Evolutionary conservation across 495 filamentous ascomycete species (phyloP), one percentile per base, ranked within the genome.

Genomic region (Daldinia grandis): DNA sequence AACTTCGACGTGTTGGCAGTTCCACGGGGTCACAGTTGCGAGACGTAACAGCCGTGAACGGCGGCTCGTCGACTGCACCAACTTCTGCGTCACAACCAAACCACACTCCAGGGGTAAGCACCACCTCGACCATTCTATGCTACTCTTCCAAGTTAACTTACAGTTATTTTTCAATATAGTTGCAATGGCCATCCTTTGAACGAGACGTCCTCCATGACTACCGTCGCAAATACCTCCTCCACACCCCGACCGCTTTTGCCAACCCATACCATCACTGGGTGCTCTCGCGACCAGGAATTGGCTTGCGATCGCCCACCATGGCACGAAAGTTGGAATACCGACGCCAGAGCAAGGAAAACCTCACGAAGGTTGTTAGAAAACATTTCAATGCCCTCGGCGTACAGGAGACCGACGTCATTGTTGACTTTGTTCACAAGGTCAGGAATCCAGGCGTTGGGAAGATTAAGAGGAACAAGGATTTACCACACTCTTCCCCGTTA

Each of bases 371-470:
- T 9, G 93, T 95, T 25, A 83, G 94, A 64, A 97, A 94, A 81
- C 92, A 97, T 77, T 97, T 98, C 79, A 97, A 97, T 75, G 90
- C 88, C 24, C 84, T 91, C 54, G 92, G 91, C 9, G 87, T 97
- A 12, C 89, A 89, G 58, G 94, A 98, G 79, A 93, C 90, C 69
- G 94, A 97, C 73, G 90, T 93, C 33, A 91, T 97, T 60, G 93
- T 94, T 19, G 89, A 93, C 69, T 91, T 97, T 75, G 74, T 95
- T 54, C 96, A 98, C 81, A 94, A 92, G 68, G 90, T 94, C 21
- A 84, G 86, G 64, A 81, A 73, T 30, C 76, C 80, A 4, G 78
- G 76, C 7, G 66, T 77, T 1, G 49, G 74, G 17, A 82, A 81
- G 40, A 68, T 71, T 33, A 62, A n/a, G 69, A 73, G 69, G 53